Percentiles rank a stretch among this genome's conserved stretches.
Evolutionary conservation across 768 basidiomycete species (phyloP).

Genomic region (Pleurotus giganteus): DNA sequence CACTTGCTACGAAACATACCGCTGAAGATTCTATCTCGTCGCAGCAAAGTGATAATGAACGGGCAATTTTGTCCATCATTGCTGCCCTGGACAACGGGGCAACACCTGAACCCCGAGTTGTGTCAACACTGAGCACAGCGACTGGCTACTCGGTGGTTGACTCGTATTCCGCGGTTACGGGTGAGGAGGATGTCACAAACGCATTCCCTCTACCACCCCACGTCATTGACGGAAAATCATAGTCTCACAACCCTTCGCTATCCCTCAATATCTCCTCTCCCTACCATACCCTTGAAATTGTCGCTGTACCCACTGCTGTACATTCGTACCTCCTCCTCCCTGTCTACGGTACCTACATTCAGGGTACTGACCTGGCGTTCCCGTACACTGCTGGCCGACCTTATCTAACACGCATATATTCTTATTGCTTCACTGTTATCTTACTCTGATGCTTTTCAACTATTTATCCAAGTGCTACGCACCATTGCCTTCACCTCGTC

Average conservation of each 20-base stretch:
- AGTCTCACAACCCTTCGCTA: background rate
- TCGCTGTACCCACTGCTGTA: background rate
- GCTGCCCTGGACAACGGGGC: constrained; percentile 2
- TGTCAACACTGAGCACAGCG: constrained; percentile 6
- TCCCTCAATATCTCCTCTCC: background rate
- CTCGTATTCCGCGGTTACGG: constrained; percentile 1
- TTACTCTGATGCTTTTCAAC: background rate
- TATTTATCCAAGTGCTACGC: constrained; percentile 9
- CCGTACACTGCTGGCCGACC: constrained; percentile 1
- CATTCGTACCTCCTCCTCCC: background rate
- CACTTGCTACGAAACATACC: background rate
- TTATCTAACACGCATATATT: background rate
- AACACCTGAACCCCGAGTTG: constrained; percentile 1
- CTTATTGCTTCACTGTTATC: constrained; percentile 1
- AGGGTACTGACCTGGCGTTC: background rate
- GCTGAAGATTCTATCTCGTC: background rate
- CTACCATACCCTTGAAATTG: background rate
- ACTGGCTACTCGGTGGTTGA: constrained; percentile 6
- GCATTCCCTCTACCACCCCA: constrained; percentile 8
- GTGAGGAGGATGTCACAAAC: constrained; percentile 4
- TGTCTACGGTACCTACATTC: background rate
- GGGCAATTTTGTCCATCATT: constrained; percentile 7
- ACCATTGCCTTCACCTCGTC: constrained; percentile 3
- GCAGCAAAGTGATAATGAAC: constrained; percentile 7
- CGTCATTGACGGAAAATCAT: background rate